phyloP scores from a whole-genome alignment of 75 land plant species.

The Cupressus sempervirens region DNA sequence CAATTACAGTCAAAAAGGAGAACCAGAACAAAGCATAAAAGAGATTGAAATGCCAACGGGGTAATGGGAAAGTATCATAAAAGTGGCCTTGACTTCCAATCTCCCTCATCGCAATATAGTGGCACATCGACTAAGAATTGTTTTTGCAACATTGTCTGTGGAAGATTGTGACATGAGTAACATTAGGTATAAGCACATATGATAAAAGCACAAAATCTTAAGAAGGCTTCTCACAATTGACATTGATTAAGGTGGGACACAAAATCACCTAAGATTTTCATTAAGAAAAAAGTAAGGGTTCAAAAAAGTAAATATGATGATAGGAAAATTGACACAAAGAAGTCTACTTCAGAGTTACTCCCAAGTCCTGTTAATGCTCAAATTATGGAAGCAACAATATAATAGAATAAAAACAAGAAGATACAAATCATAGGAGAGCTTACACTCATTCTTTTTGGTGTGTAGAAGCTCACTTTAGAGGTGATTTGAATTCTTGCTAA shows the following conservation, averaged over 20 bases:
- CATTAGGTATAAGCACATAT: not conserved
- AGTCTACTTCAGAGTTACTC: not conserved
- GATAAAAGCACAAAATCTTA: not conserved
- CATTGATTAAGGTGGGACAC: not conserved
- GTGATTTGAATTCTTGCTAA: no score
- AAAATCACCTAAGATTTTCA: not conserved
- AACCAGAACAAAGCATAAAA: no score
- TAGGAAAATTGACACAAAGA: constrained; percentile 1
- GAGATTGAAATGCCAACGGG: no score
- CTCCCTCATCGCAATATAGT: no score
- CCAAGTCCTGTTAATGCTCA: constrained; percentile 1
- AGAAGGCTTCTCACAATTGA: not conserved
- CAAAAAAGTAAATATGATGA: not conserved
- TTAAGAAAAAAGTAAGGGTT: not conserved
- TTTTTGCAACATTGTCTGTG: not conserved
- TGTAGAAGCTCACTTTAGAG: no score
- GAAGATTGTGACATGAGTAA: not conserved
- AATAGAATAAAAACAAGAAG: no score
- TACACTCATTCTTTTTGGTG: no score
- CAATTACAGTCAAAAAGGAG: no score
- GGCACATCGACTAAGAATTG: no score
- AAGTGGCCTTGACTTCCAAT: not conserved
- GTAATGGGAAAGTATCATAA: not conserved
- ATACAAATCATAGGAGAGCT: no score
- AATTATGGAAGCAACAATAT: no score